A percentile compares a stretch with the other conserved stretches of the same genome.
Conservation (phyloP, 208 protist species). For the Giardia muris region DNA sequence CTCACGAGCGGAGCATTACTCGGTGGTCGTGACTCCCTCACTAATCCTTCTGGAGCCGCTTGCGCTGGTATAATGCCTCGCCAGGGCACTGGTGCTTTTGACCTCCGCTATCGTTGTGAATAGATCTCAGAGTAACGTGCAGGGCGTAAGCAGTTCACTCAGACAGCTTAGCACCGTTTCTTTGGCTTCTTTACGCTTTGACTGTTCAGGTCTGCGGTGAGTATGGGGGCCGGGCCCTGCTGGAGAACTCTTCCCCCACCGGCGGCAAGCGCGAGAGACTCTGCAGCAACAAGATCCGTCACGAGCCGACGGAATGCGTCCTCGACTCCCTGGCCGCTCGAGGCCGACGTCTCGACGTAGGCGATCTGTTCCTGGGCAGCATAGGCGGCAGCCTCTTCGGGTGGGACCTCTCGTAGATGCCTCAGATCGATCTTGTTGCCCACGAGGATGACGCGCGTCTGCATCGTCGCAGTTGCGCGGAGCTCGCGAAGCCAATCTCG, state of each 20-base stretch:
- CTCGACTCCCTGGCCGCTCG: neutral
- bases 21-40: neutral
- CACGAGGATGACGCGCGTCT: conserved; percentile 39
- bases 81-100: neutral
- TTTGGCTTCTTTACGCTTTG: neutral
- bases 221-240: neutral
- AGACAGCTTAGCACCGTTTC: neutral
- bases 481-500: conserved; percentile 42
- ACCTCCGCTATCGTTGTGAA: neutral
- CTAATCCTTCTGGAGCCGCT: neutral
- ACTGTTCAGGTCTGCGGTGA: neutral
- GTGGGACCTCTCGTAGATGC: neutral
- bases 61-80: neutral
- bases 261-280: neutral
- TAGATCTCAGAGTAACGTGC: neutral
- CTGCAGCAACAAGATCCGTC: neutral
- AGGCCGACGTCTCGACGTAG: conserved; percentile 12
- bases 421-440: conserved; percentile 47
- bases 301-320: neutral
- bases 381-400: neutral
- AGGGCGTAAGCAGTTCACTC: too few relatives aligned
- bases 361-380: neutral
- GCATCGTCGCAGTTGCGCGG: conserved; percentile 21
- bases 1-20: neutral
- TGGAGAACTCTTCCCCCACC: neutral